phyloP scores from a whole-genome alignment of 345 rosid genomes.

The Aquilaria yunnanensis region DNA sequence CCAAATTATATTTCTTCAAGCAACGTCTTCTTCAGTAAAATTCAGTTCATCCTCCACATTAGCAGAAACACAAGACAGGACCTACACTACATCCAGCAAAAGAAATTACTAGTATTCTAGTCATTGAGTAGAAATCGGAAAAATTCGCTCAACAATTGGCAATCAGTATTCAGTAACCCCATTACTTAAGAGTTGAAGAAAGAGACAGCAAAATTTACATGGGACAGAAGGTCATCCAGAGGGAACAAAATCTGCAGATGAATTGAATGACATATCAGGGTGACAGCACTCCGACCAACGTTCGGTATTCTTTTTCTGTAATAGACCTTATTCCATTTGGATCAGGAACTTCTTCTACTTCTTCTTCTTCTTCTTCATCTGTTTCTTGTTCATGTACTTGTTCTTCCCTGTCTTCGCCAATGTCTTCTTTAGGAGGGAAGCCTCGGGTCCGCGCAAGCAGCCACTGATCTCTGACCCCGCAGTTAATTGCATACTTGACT shows the following conservation, averaged over 20 bases:
- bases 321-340: conserved; percentile 50
- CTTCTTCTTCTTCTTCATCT: conserved; percentile 36
- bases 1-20: no score
- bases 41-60: no score
- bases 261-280: conserved; percentile 3
- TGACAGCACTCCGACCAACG: conserved; percentile 23
- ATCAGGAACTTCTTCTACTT: conserved; percentile 47
- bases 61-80: no score
- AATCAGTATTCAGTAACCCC: no score
- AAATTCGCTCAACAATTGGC: no score
- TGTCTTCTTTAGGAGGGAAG: conserved; percentile 65
- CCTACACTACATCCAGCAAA: no score
- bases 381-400: conserved; percentile 40
- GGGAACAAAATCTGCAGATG: not conserved
- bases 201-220: conserved; percentile 1
- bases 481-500: conserved; percentile 64
- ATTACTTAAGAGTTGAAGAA: not conserved
- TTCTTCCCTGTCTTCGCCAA: conserved; percentile 43
- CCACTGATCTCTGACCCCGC: conserved; percentile 91
- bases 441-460: conserved; percentile 48
- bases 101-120: no score
- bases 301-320: conserved; percentile 54
- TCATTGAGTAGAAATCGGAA: no score
- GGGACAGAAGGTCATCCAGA: no score
- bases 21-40: no score